These are phyloP conservation scores for Magnolia officinalis DNA, from an alignment of 164 flowering plant species.

Conservation along the genomic window DNA sequence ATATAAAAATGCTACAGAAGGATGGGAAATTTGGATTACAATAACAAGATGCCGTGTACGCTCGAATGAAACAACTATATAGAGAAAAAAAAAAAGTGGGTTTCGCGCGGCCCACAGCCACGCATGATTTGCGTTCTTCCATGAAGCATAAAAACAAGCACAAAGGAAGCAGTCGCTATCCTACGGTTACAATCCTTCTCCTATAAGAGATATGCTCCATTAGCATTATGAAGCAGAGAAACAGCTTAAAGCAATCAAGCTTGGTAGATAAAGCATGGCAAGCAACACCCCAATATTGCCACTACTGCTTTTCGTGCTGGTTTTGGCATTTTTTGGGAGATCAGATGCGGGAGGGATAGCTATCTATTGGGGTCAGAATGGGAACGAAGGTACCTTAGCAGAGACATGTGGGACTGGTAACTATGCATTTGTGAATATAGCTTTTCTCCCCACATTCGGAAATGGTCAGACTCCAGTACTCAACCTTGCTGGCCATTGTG, in stretches of 20 bases:
- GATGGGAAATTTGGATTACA: background rate
- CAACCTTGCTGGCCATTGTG: conserved; percentile 20
- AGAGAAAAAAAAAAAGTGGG: background rate
- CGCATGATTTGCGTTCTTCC: background rate
- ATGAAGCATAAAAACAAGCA: background rate
- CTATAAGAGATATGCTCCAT: background rate
- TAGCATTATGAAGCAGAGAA: background rate
- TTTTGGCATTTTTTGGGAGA: background rate
- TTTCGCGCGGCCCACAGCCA: background rate
- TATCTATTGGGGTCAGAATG: conserved; percentile 21
- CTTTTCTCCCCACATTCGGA: conserved; percentile 9
- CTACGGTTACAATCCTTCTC: background rate
- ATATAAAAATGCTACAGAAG: background rate
- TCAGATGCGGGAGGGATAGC: conserved; percentile 1
- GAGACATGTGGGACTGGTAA: conserved; percentile 19
- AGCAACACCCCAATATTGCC: background rate
- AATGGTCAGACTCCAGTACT: conserved; percentile 6
- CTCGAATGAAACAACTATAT: background rate
- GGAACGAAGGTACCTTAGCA: conserved; percentile 12
- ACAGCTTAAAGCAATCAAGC: background rate
- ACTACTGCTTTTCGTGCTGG: background rate
- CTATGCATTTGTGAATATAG: conserved; percentile 16
- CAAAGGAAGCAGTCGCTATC: background rate
- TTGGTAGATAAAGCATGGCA: background rate
- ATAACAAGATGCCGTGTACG: background rate